phyloP scores from a whole-genome alignment of 1,284 basidiomycete species.

The Irpex rosettiformis region DNA sequence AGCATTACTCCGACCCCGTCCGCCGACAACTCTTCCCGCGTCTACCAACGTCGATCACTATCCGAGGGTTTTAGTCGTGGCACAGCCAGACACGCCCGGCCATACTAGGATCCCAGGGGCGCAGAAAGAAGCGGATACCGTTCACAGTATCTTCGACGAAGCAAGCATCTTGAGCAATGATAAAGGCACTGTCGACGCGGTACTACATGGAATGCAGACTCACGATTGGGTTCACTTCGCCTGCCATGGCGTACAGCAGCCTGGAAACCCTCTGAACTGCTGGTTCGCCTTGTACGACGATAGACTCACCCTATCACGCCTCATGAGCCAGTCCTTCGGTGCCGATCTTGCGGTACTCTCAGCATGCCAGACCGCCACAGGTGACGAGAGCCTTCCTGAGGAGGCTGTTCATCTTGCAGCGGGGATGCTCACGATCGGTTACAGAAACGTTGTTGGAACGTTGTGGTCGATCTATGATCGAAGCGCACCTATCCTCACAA shows the following conservation, averaged over 20 bases:
- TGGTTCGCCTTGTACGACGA: constrained; percentile 16
- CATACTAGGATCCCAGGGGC: neutral
- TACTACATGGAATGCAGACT: constrained; percentile 8
- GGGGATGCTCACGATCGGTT: neutral
- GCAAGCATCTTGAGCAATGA: neutral
- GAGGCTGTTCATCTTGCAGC: neutral
- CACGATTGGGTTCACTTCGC: constrained; percentile 20
- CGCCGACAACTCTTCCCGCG: neutral
- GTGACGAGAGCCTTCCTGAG: neutral
- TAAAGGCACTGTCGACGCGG: constrained; percentile 5
- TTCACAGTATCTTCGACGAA: neutral
- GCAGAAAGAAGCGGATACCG: neutral
- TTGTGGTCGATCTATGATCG: neutral
- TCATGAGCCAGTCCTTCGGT: constrained; percentile 5
- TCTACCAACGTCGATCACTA: neutral
- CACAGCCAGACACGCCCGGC: neutral
- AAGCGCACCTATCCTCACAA: neutral
- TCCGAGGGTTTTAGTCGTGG: neutral
- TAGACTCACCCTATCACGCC: constrained; percentile 11
- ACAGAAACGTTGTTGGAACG: neutral
- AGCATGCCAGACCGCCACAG: neutral
- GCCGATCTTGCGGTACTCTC: neutral
- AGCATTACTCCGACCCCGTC: neutral
- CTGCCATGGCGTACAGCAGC: constrained; percentile 19
- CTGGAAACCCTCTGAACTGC: constrained; percentile 10